These are phyloP conservation scores for Fusarium chlamydosporum DNA, from an alignment of 2,329 filamentous ascomycete species.

Conservation along the genomic window DNA sequence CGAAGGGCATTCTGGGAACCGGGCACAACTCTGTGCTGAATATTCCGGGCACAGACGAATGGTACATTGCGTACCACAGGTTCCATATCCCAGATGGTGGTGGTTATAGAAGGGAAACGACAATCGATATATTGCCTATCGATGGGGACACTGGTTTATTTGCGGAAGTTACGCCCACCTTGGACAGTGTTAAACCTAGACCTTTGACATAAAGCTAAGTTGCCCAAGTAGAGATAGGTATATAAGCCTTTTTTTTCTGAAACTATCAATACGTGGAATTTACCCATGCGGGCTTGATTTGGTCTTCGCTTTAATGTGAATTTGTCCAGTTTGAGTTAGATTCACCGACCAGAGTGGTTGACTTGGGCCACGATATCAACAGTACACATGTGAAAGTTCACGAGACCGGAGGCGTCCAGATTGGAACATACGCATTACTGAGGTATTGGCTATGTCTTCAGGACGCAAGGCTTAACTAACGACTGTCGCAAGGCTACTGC, in stretches of 20 bases:
- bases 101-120: slow-evolving; percentile 60
- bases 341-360: slow-evolving; percentile 8
- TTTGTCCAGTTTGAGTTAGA: no score
- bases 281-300: no score
- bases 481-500: not conserved
- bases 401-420: not conserved
- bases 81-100: slow-evolving; percentile 62
- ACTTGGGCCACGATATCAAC: not conserved
- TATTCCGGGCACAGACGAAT: slow-evolving; percentile 63
- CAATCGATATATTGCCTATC: slow-evolving; percentile 60
- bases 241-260: no score
- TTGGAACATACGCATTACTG: not conserved
- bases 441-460: not conserved
- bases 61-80: slow-evolving; percentile 66
- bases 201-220: not conserved
- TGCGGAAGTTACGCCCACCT: slow-evolving; percentile 51
- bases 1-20: slow-evolving; percentile 61
- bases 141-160: slow-evolving; percentile 57
- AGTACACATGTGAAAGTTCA: slow-evolving; percentile 4
- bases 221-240: no score
- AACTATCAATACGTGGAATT: no score
- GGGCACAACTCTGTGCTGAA: slow-evolving; percentile 63
- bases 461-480: not conserved
- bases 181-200: slow-evolving; percentile 35
- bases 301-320: no score